Base-by-base conservation (phyloP, 257 asterid species). In the Plantago ovata region DNA sequence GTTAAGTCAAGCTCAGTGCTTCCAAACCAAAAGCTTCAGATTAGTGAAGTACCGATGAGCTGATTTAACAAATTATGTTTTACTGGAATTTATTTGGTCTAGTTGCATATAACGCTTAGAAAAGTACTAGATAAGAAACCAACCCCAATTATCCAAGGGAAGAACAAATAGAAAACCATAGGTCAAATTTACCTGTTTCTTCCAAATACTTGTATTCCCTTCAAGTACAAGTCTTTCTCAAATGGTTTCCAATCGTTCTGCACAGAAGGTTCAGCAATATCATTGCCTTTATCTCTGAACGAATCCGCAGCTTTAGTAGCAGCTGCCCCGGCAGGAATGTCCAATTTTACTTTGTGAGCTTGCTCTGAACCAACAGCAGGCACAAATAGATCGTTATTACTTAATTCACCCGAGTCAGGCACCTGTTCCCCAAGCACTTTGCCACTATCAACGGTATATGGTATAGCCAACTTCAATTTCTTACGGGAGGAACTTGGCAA, bases 181-280 rank as follows among this genome's bases (percentile, higher is more conserved):
- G 46, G 20, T 32, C 22, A 33, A n/a, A 15, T 68, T 12, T 75
- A 86, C 99, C 99, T 93, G 63, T 89, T 89, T 78, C 83, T 82
- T 65, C 99, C 99, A 79, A 84, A 93, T 49, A 93, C 89, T 75
- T 89, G 96, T 62, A 86, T 68, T 43, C 99, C 99, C 63, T 93
- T 93, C 66, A 71, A 59, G 84, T 75, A 85, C 69, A 93, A 73
- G 69, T 93, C 99, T 78, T 78, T 89, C 81, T 93, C 99, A 28
- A 93, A 77, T 73, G 88, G 87, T 57, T 71, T 93, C 99, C 98
- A 87, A 18, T 72, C 73, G 53, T 68, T 60, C 64, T 70, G 60
- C 69, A 66, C 56, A 40, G 72, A 65, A 63, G 67, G 65, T 49
- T 73, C 77, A 39, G 56, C 52, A 38, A 64, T 40, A 44, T 67